Percentiles rank a stretch among this genome's conserved stretches.
phyloP scores from a whole-genome alignment of 129 eudicot species.

The Oenanthe sinensis region DNA sequence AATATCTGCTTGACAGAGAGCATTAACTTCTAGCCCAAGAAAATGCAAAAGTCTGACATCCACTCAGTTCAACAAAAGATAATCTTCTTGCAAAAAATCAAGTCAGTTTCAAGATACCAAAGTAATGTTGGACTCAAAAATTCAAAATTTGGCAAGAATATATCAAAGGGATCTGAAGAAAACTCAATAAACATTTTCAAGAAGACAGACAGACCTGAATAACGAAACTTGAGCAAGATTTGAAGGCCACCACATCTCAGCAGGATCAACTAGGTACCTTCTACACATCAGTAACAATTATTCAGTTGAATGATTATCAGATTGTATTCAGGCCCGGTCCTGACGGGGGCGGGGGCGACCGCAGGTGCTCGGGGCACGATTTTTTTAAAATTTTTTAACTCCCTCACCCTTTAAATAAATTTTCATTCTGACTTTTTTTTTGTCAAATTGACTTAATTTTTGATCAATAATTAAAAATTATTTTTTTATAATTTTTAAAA shows the following conservation, averaged over 20 bases:
- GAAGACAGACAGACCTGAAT: slow-evolving; percentile 20
- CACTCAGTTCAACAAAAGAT: background rate
- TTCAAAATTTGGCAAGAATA: background rate
- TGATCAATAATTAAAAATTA: too few relatives aligned
- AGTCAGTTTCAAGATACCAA: background rate
- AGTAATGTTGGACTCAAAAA: background rate
- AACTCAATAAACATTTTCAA: background rate
- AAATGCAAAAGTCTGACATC: background rate
- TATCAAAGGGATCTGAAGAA: background rate
- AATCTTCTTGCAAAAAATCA: background rate
- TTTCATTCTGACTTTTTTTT: too few relatives aligned
- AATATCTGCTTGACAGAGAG: background rate
- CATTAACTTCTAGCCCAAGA: background rate
- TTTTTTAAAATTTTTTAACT: too few relatives aligned
- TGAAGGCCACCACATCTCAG: slow-evolving; percentile 46
- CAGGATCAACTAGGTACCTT: slow-evolving; percentile 36
- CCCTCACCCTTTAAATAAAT: too few relatives aligned
- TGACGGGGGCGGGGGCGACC: too few relatives aligned
- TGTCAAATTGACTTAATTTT: too few relatives aligned
- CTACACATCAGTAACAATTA: slow-evolving; percentile 8
- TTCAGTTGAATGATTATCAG: background rate
- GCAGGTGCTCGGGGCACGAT: too few relatives aligned
- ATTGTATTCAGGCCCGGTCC: too few relatives aligned
- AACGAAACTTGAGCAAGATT: slow-evolving; percentile 38
- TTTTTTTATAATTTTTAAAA: too few relatives aligned